phyloP scores from a whole-genome alignment of 805 yeast genomes.

The Candida vartiovaarae region DNA sequence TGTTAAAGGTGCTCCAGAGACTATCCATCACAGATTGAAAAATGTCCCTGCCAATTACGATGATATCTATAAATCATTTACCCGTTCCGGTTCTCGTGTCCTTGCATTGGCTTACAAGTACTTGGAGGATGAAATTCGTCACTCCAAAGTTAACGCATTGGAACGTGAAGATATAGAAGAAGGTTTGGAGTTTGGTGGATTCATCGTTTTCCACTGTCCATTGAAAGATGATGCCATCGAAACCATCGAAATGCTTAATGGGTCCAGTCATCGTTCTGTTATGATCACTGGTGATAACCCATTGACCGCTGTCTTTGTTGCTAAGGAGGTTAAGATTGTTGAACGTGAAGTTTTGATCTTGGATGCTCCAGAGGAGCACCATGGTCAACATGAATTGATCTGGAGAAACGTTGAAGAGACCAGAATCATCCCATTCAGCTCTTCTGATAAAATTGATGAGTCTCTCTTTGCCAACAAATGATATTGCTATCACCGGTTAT shows the following conservation, averaged over 20 bases:
- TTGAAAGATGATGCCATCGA: conserved; percentile 89
- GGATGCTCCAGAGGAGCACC: conserved; percentile 74
- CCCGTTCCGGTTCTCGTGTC: conserved; percentile 95
- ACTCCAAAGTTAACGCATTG: conserved; percentile 47
- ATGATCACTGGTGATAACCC: conserved; percentile 99
- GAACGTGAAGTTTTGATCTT: conserved; percentile 78
- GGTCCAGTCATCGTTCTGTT: conserved; percentile 89
- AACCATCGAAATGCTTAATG: conserved; percentile 86
- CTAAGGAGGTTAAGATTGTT: conserved; percentile 84
- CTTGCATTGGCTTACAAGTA: conserved; percentile 87
- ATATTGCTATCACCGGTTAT: conserved; percentile 89
- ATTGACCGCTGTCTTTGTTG: conserved; percentile 96
- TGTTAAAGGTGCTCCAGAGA: conserved; percentile 98
- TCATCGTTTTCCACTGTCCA: conserved; percentile 95
- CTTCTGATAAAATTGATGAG: conserved; percentile 48
- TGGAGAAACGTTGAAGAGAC: conserved; percentile 87
- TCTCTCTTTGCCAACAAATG: conserved; percentile 57
- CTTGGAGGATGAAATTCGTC: conserved; percentile 44
- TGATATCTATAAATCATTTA: conserved; percentile 77
- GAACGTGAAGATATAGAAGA: conserved; percentile 74
- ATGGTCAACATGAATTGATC: conserved; percentile 51
- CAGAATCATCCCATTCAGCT: conserved; percentile 56
- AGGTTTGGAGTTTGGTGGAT: conserved; percentile 76
- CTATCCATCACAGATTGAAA: conserved; percentile 69
- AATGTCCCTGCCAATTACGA: conserved; percentile 76